Base-by-base conservation (phyloP, 805 yeast genomes). In the Saccharomycopsis synnaedendra region DNA sequence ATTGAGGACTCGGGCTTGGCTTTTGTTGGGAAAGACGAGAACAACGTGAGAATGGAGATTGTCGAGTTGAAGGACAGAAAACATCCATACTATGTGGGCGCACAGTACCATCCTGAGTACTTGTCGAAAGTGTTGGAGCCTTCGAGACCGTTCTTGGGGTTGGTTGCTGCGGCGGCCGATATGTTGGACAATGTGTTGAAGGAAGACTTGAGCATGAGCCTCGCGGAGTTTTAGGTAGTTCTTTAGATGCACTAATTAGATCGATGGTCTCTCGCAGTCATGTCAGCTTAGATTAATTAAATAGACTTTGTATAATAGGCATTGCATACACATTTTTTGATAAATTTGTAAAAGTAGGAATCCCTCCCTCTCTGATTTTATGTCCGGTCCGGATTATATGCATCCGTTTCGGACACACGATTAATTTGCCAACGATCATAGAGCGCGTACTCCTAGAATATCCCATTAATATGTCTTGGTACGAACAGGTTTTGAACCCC, bases 61-160 rank as follows among this genome's bases (percentile, higher is more conserved):
- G 72, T 86, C 46, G 98, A 93, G 67, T 71, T 88, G 58, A 76
- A 80, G 53, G 79, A 76, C 62, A 28, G 42, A 11, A 9, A 10
- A 29, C 97, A 89, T 66, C 93, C 93, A 60, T 93, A 82, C 70
- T 89, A 68, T 60, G 94, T 87, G 58, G 99, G 90, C 55, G 85
- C 97, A 34, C 99, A 93, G 72, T 93, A 89, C 70, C 99, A 93
- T 64, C 99, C 99, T 34, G 99, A 93, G 70, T 93, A 93, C 66
- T 74, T 89, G 56, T 88, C 97, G 44, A 88, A 94, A 68, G 98
- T 94, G 31, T 75, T 93, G 62, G 95, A 88, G 58, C 98, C 99
- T 47, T 89, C 97, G 31, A 78, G 85, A 64, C 99, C 99, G 47
- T 86, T 93, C 70, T 75, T 93, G 63, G 99, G 99, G 47, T 76